Evolutionary conservation across 495 filamentous ascomycete species (phyloP), one percentile per base, ranked within the genome.

Genomic region (Podospora australis): DNA sequence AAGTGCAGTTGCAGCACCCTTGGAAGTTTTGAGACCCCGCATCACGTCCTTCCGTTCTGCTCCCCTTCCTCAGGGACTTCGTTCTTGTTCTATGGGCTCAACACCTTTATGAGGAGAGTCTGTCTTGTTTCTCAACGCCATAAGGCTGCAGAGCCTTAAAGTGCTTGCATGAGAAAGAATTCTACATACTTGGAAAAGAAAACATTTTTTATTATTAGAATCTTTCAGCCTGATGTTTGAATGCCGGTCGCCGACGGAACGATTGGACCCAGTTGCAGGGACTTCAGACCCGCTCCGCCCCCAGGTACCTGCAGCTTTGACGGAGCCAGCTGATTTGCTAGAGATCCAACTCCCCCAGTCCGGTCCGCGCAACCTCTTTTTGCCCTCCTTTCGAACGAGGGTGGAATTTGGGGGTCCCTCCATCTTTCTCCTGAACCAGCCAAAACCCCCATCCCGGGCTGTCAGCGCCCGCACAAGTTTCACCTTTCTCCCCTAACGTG

Each of bases 381-480:
- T 49, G 49, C 36, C 35, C 17, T 44, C 24, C 25, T 29, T 14
- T 25, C 45, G 16, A 17, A 3, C 39, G 1, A 5, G 5, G 38
- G 25, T 44, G 39, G 21, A 41, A 24, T 4, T 24, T 38, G 35
- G 35, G 25, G 14, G n/a, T n/a, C n/a, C n/a, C n/a, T n/a, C n/a
- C n/a, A n/a, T n/a, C 28, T 34, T 35, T 22, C 40, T 43, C 40
- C 40, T 35, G 23, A 23, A 23, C 17, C 3, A 21, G 16, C n/a
- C n/a, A n/a, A n/a, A n/a, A n/a, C 13, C 29, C 21, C 43, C 22
- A 16, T 32, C 40, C 28, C 28, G 41, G 46, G 40, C 46, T 46
- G 46, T 46, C 24, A 52, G 41, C 44, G 49, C 42, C 42, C 22
- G 22, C 28, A 39, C 11, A n/a, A 44, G 51, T 54, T 54, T 54